A percentile compares a stretch with the other conserved stretches of the same genome.
Evolutionary conservation across 129 eudicot genomes (phyloP).

Genomic region (sunflower (Helianthus annuus)): HanXRQr2.0-SUNRISE NC_035435.2:161419928-161420427

Average conservation of each 20-base stretch:
- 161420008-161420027: constrained; percentile 10
- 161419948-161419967: neutral
- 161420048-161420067: neutral
- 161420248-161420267: constrained; percentile 15
- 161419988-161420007: constrained; percentile 24
- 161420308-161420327: neutral
- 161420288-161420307: constrained; percentile 6
- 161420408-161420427: constrained; percentile 22
- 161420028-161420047: constrained; percentile 5
- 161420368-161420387: constrained; percentile 1
- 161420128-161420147: constrained; percentile 36
- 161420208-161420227: neutral
- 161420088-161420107: neutral
- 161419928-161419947: constrained; percentile 19
- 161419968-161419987: constrained; percentile 8
- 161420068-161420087: neutral
- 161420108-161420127: constrained; percentile 22
- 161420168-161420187: constrained; percentile 18
- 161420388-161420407: constrained; percentile 6
- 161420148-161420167: constrained; percentile 27
- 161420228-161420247: neutral
- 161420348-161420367: constrained; percentile 29
- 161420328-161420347: constrained; percentile 32
- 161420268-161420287: constrained; percentile 17
- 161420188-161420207: neutral